Evolutionary conservation across 768 basidiomycete genomes (phyloP), one percentile per base, ranked within the genome.

Genomic region (Trametes maxima): DNA sequence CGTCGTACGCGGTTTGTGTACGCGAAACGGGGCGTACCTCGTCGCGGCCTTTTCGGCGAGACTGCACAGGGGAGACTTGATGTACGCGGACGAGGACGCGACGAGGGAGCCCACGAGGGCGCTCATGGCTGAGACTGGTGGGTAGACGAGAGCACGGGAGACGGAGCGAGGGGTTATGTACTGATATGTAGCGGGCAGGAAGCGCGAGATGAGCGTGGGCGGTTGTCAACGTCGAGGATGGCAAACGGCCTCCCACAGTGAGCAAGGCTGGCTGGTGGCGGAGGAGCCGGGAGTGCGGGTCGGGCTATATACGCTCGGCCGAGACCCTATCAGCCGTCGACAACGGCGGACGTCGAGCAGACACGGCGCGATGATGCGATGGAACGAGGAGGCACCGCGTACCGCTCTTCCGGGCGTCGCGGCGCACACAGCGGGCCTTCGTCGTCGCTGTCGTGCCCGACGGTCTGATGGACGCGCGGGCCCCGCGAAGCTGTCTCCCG

Each of bases 1-100:
- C 10, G 54, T 28, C 21, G 19, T 3, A 7, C 12, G 2, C 8
- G 28, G 37, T 17, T 19, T 33, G 36, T 13, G 5, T 3, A 12
- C 21, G 43, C 1, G n/a, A 13, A 16, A 16, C 5, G 1, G 0
- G 22, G 6, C 54, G 17, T 19, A 60, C 63, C 40, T 42, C n/a
- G 59, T 59, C 2, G 56, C 59, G 12, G 63, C 63, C 33, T 57
- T 59, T 33, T 64, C 63, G 8, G 63, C 63, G n/a, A 59, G 44
- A 4, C 35, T 25, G 36, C 62, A 63, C 5, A 63, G 57, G 6
- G 62, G 62, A 2, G 21, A n/a, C 47, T 59, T 63, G 52, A 63
- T 2, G 48, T 40, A 39, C 12, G 50, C 14, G 1, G 55, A 36
- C 6, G 57, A 45, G 16, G 58, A 19, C 11, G 46, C 25, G 13